These are phyloP conservation scores for Vickermania spadyakhi DNA, from an alignment of 208 protist genomes.

Conservation along the genomic window DNA sequence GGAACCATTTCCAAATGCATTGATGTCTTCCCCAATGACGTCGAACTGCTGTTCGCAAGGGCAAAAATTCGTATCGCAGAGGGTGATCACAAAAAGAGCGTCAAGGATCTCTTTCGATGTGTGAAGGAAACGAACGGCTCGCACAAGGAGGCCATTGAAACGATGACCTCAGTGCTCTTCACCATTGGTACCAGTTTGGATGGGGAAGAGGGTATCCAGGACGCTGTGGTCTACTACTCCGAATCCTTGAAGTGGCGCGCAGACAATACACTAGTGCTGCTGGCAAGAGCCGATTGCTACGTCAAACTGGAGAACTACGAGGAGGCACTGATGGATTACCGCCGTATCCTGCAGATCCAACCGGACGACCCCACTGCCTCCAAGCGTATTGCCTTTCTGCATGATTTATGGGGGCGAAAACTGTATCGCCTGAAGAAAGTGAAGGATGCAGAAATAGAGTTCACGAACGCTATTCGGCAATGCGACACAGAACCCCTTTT, in stretches of 20 bases:
- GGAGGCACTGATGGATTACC: slow-evolving; percentile 63
- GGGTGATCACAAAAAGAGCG: slow-evolving; percentile 50
- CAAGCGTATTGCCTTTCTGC: slow-evolving; percentile 61
- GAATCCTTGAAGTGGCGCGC: slow-evolving; percentile 79
- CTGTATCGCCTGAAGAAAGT: slow-evolving; percentile 38
- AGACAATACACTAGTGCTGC: slow-evolving; percentile 74
- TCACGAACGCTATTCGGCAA: slow-evolving; percentile 76
- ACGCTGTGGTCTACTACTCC: slow-evolving; percentile 79
- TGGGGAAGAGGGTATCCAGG: slow-evolving; percentile 34
- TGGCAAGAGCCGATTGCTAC: slow-evolving; percentile 83
- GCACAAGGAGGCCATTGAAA: slow-evolving; percentile 66
- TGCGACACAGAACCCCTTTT: slow-evolving; percentile 58
- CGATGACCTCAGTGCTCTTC: slow-evolving; percentile 80
- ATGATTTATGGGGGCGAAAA: slow-evolving; percentile 75
- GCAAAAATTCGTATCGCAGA: slow-evolving; percentile 56
- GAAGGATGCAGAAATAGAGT: slow-evolving; percentile 63
- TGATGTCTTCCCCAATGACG: slow-evolving; percentile 61
- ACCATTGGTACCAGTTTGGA: slow-evolving; percentile 43
- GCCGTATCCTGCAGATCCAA: slow-evolving; percentile 40
- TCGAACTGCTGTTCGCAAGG: slow-evolving; percentile 60
- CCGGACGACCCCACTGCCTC: slow-evolving; percentile 38
- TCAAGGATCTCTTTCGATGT: slow-evolving; percentile 76
- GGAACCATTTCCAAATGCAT: slow-evolving; percentile 77
- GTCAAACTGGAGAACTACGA: slow-evolving; percentile 70
- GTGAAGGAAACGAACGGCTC: slow-evolving; percentile 76